phyloP scores from a whole-genome alignment of 441 rosid genomes.

The Jatropha podagrica region DNA sequence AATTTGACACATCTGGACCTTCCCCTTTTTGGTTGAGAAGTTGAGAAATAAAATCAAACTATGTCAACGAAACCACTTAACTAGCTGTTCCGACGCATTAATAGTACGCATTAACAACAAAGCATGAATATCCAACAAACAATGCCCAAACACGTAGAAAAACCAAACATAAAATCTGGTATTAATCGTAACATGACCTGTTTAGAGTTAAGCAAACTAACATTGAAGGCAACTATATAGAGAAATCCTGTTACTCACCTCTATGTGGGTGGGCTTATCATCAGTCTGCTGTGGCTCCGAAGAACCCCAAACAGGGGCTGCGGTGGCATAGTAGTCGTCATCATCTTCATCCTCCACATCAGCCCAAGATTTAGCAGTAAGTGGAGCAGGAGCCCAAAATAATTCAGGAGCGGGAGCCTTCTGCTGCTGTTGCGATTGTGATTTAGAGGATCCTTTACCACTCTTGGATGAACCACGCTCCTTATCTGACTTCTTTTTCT shows the following conservation, averaged over 20 bases:
- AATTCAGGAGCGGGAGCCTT: conserved; percentile 48
- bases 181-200: no score
- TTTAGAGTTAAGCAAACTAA: no score
- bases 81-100: no score
- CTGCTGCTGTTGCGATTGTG: conserved; percentile 31
- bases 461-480: conserved; percentile 32
- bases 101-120: no score
- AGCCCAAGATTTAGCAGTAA: conserved; percentile 74
- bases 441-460: conserved; percentile 41
- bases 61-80: no score
- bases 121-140: no score
- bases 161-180: no score
- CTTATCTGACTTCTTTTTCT: conserved; percentile 77
- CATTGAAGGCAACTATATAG: no score
- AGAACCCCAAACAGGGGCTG: conserved; percentile 63
- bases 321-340: conserved; percentile 72
- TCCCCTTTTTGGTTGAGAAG: neutral
- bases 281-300: conserved; percentile 1
- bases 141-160: no score
- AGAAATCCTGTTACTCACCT: neutral
- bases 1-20: no score
- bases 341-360: conserved; percentile 80
- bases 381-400: conserved; percentile 69
- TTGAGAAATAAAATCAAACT: neutral
- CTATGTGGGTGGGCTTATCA: neutral